Base-by-base conservation (phyloP, 2,329 filamentous ascomycete genomes). In the Calycina herbarum region DNA sequence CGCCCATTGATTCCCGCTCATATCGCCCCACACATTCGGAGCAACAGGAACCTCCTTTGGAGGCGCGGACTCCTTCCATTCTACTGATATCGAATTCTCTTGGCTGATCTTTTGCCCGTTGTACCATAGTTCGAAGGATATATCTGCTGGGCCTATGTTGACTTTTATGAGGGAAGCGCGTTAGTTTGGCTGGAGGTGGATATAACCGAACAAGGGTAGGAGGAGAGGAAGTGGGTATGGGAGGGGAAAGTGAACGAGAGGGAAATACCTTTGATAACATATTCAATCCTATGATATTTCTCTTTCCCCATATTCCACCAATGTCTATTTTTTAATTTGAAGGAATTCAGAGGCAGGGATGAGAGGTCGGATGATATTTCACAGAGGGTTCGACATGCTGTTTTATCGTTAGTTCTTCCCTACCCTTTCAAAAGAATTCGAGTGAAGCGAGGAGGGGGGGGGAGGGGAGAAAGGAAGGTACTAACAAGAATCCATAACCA, bases 321-420 rank as follows among this genome's bases (percentile, higher is more conserved):
- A 35, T 69, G 67, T 5, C 67, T 59, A 54, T 67, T 69, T 31
- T 69, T 69, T 2, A 69, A 40, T n/a, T 69, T 69, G 61, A 67
- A 69, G 8, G 40, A 33, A 5, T 57, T 33, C 2, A 68, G 61
- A 7, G 57, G 62, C 11, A 69, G n/a, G n/a, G 29, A 63, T 4
- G 68, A 65, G 27, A 69, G 66, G 31, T 69, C 64, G 5, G 64
- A 68, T 1, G 61, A 29, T 7, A 69, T 45, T 48, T 66, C 63
- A 42, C 66, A 69, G 42, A 69, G 42, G 42, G 54, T 62, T 27
- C 35, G 33, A 61, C 64, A 64, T 15, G 33, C 65, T 66, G 27
- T 15, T 5, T n/a, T 24, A 17, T 27, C 11, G n/a, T 54, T 10
- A 54, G 33, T 27, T 8, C 27, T 31, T 20, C 20, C 20, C 20